These are phyloP conservation scores for Corinectria fuckeliana DNA, from an alignment of 2,329 filamentous ascomycete genomes.

Conservation along the genomic window DNA sequence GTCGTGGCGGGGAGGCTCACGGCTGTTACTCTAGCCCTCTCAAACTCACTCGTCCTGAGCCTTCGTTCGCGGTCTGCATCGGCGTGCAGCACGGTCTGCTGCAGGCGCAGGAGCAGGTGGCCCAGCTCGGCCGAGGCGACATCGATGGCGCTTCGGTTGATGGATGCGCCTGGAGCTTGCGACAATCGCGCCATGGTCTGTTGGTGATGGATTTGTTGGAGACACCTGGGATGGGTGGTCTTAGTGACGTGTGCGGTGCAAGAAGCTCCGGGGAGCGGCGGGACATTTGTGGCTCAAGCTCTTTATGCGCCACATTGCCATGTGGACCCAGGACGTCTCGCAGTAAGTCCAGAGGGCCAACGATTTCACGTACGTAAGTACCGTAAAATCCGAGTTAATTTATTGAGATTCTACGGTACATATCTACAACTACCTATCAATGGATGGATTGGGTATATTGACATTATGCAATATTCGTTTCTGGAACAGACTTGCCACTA, in stretches of 20 bases:
- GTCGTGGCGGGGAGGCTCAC: constrained; percentile 48
- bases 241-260: constrained; percentile 40
- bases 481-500: too few relatives aligned
- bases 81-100: constrained; percentile 68
- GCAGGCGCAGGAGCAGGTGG: constrained; percentile 69
- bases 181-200: constrained; percentile 40
- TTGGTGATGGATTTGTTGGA: constrained; percentile 12
- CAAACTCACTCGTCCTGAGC: constrained; percentile 68
- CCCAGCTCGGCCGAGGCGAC: constrained; percentile 58
- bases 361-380: too few relatives aligned
- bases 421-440: too few relatives aligned
- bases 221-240: constrained; percentile 13
- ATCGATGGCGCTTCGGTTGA: constrained; percentile 36
- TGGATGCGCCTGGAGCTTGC: constrained; percentile 15
- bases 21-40: constrained; percentile 56
- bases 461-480: too few relatives aligned
- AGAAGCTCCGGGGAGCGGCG: constrained; percentile 23
- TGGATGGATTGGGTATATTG: too few relatives aligned
- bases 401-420: too few relatives aligned
- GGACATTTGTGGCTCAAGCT: constrained; percentile 37
- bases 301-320: constrained; percentile 36
- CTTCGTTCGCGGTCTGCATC: constrained; percentile 64
- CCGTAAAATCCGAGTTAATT: too few relatives aligned
- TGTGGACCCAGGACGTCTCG: too few relatives aligned
- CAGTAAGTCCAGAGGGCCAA: too few relatives aligned